Conservation (phyloP, 1,284 basidiomycete species). For the Ganoderma meredithae region DNA sequence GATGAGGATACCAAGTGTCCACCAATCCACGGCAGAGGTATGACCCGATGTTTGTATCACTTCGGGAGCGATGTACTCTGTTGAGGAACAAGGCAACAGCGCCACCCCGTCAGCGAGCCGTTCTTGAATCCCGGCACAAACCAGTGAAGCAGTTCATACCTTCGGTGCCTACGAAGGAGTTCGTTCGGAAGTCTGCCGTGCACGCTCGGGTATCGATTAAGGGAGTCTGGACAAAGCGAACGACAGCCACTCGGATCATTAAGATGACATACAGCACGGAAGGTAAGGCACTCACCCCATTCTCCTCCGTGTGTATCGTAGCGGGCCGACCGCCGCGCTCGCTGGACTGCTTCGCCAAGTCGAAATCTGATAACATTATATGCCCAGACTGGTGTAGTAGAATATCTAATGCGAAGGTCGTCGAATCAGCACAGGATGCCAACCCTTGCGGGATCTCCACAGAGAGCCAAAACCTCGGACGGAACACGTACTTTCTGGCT, state of each 20-base stretch:
- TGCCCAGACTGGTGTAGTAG: conserved; percentile 98
- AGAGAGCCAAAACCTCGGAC: conserved; percentile 7
- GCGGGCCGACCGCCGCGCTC: conserved; percentile 90
- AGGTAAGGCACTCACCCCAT: conserved; percentile 67
- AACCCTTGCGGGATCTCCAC: conserved; percentile 24
- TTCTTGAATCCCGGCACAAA: conserved; percentile 20
- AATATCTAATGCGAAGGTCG: conserved; percentile 71
- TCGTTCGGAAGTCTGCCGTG: conserved; percentile 97
- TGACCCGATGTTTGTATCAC: conserved; percentile 98
- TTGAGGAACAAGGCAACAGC: conserved; percentile 24
- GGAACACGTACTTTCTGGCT: conserved; percentile 91
- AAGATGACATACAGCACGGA: conserved; percentile 28
- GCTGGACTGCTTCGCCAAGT: conserved; percentile 95
- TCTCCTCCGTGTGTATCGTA: conserved; percentile 88
- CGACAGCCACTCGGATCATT: conserved; percentile 31
- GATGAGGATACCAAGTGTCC: conserved; percentile 98
- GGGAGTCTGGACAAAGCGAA: conserved; percentile 62
- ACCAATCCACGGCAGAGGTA: conserved; percentile 99
- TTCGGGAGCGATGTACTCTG: conserved; percentile 99
- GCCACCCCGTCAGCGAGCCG: conserved; percentile 33
- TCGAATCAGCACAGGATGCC: conserved; percentile 20
- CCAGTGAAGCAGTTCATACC: conserved; percentile 56
- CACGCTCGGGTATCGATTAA: conserved; percentile 97
- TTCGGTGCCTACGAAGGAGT: conserved; percentile 99
- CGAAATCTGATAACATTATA: conserved; percentile 99